Evolutionary conservation across 2,329 filamentous ascomycete species (phyloP).

Genomic region (Sporothrix humicola): DNA sequence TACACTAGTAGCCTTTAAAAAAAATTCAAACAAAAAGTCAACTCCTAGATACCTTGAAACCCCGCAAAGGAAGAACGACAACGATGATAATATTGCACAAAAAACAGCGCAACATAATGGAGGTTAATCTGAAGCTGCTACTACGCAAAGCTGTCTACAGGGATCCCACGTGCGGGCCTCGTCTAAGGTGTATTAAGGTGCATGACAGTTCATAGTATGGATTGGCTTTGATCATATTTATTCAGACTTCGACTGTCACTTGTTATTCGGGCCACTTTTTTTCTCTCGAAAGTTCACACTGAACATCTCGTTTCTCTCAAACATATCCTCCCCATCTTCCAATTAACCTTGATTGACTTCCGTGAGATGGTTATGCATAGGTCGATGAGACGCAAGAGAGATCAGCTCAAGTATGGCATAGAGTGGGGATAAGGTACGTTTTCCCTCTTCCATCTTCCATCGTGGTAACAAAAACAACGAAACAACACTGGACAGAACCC

Average conservation of each 20-base stretch:
- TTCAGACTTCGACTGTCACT: background rate
- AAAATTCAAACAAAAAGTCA: conserved; percentile 21
- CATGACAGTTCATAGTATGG: background rate
- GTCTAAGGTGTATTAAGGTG: background rate
- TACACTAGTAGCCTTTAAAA: background rate
- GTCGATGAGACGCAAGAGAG: background rate
- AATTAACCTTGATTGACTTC: conserved; percentile 9
- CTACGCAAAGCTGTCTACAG: background rate
- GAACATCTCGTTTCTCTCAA: background rate
- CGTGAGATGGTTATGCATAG: conserved; percentile 1
- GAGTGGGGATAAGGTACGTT: background rate
- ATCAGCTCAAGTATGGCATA: background rate
- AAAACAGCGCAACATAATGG: background rate
- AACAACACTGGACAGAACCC: background rate
- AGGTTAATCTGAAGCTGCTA: background rate
- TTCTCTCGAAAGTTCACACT: background rate
- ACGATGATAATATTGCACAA: background rate
- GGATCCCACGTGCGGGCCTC: background rate
- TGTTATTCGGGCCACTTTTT: background rate
- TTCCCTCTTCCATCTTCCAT: too few species aligned
- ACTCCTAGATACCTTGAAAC: background rate
- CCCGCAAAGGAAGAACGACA: background rate
- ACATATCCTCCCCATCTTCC: background rate
- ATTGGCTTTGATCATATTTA: background rate
- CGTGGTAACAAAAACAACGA: background rate